Base-by-base conservation (phyloP, 2,329 filamentous ascomycete genomes). In the Cryphonectria carpinicola region DNA sequence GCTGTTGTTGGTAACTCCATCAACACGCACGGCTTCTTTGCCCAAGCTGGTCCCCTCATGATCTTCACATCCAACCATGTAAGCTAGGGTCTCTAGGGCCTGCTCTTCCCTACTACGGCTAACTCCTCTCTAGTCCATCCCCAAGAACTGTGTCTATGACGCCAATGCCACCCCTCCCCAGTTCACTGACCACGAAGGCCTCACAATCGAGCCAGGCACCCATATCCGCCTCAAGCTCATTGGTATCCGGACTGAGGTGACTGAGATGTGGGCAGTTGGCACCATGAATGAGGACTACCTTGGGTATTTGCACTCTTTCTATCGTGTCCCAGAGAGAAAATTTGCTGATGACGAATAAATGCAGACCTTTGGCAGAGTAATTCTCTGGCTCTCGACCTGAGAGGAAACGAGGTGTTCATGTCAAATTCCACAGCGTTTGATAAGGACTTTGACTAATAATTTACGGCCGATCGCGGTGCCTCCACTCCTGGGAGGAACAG, bases 111-210 rank as follows among this genome's bases (percentile, higher is more conserved):
- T 37, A 11, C 25, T 39, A 25, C 65, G 69, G 72, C 75, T 79
- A 72, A 79, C 76, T 63, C 71, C 63, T 37, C 66, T 75, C 71
- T 79, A 97, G 93, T 90, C 96, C 83, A 98, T 99, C 76, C 95
- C 96, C 0, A 88, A 89, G 74, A 93, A 97, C 74, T 94, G 98
- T 82, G 96, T 94, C 82, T 98, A 93, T 86, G 95, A 98, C 79
- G 92, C 94, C 63, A 97, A 97, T 77, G 95, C 95, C 66, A 97
- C 95, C 52, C 96, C 96, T n/a, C 94, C 95, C 3, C 94, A 97
- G 78, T 99, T 94, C 81, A 97, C 95, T 54, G 95, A 99, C 81
- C 95, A 97, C 77, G 94, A 93, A 73, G 96, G 97, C 75, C 93
- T 95, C 75, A 91, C 94, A 49, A 97, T 99, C 77, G 95, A 98